A percentile compares a stretch with the other conserved stretches of the same genome.
phyloP scores from a whole-genome alignment of 352 stramenopile species.

The Peronospora belbahrii region DNA sequence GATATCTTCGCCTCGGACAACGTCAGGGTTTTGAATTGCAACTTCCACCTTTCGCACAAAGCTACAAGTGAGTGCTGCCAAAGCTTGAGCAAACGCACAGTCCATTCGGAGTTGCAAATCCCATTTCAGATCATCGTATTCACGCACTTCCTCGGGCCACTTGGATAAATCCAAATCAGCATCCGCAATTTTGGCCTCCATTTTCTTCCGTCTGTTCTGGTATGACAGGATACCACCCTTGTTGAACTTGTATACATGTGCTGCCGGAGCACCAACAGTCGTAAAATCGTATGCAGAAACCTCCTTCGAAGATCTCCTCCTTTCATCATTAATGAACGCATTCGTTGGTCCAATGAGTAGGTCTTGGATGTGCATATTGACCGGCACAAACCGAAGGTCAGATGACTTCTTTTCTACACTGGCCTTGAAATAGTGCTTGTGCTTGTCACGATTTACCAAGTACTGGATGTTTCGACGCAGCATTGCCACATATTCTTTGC shows the following conservation, averaged over 20 bases:
- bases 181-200: slow-evolving; percentile 67
- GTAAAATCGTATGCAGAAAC: slow-evolving; percentile 82
- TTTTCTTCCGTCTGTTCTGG: slow-evolving; percentile 72
- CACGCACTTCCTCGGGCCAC: slow-evolving; percentile 72
- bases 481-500: slow-evolving; percentile 77
- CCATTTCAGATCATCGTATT: slow-evolving; percentile 83
- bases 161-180: slow-evolving; percentile 62
- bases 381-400: slow-evolving; percentile 77
- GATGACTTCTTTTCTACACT: slow-evolving; percentile 82
- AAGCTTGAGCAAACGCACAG: slow-evolving; percentile 63
- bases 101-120: slow-evolving; percentile 83
- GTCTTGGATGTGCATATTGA: slow-evolving; percentile 85
- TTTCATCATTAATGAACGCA: slow-evolving; percentile 80
- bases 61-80: slow-evolving; percentile 62
- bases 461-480: slow-evolving; percentile 82
- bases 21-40: slow-evolving; percentile 70
- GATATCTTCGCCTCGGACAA: slow-evolving; percentile 68
- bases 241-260: slow-evolving; percentile 85
- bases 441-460: slow-evolving; percentile 79
- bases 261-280: slow-evolving; percentile 70
- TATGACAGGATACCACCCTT: slow-evolving; percentile 79
- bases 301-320: slow-evolving; percentile 65
- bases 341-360: slow-evolving; percentile 75
- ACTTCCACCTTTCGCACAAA: slow-evolving; percentile 86
- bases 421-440: slow-evolving; percentile 87